A percentile compares a stretch with the other conserved stretches of the same genome.
Evolutionary conservation across 1,284 basidiomycete species (phyloP).

Genomic region (Exobasidium rhododendri): DNA sequence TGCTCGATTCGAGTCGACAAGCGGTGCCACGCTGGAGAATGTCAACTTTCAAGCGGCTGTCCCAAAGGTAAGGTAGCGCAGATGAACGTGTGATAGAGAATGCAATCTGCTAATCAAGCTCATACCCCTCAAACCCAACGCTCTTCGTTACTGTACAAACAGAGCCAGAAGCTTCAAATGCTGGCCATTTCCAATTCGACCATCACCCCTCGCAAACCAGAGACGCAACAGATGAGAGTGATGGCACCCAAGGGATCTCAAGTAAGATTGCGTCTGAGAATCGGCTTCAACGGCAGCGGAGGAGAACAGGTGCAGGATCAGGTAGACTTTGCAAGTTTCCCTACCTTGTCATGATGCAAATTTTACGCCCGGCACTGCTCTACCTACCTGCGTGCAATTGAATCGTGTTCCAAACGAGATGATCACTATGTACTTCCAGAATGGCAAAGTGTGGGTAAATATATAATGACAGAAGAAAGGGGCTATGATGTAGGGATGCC

Average conservation of each 20-base stretch:
- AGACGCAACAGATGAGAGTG: constrained; percentile 93
- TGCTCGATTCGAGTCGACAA: constrained; percentile 74
- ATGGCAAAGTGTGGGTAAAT: too few relatives aligned
- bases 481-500: neutral
- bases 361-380: too few relatives aligned
- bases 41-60: constrained; percentile 97
- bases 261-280: constrained; percentile 77
- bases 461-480: constrained; percentile 1
- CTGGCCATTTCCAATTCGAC: constrained; percentile 86
- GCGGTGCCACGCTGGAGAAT: constrained; percentile 58
- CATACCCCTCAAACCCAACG: too few relatives aligned
- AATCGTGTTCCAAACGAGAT: too few relatives aligned
- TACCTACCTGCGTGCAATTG: too few relatives aligned
- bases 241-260: constrained; percentile 78
- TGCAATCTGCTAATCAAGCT: neutral
- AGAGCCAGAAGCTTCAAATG: constrained; percentile 97
- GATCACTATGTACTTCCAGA: too few relatives aligned
- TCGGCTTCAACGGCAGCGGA: constrained; percentile 65
- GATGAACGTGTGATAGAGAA: constrained; percentile 60
- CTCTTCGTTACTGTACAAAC: neutral
- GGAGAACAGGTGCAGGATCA: constrained; percentile 81
- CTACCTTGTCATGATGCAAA: constrained; percentile 1
- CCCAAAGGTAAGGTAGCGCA: constrained; percentile 62
- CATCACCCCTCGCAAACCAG: constrained; percentile 71
- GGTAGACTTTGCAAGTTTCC: constrained; percentile 71